Evolutionary conservation across 148 eudicot genomes (phyloP).

Genomic region (Cornus controversa): DNA sequence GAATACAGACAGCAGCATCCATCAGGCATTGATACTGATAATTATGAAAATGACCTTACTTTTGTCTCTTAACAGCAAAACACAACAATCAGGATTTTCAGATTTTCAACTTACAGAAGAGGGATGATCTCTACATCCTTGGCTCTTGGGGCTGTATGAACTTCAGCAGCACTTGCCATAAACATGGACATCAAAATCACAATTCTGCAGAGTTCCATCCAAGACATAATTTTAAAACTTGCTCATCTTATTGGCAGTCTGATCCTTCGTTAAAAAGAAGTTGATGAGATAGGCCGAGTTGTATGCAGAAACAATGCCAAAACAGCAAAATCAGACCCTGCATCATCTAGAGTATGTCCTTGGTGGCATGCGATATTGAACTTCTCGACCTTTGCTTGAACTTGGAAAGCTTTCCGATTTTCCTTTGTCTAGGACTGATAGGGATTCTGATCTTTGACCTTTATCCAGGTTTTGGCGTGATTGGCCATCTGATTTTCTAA

Average conservation of each 20-base stretch:
- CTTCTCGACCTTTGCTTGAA: slow-evolving; percentile 43
- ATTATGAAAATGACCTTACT: slow-evolving; percentile 1
- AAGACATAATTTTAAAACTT: slow-evolving; percentile 6
- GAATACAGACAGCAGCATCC: no score
- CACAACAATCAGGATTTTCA: background rate
- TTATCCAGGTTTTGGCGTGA: slow-evolving; percentile 30
- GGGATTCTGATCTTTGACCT: slow-evolving; percentile 33
- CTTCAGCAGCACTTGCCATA: slow-evolving; percentile 9
- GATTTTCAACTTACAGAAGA: background rate
- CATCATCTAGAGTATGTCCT: slow-evolving; percentile 55
- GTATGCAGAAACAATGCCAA: background rate
- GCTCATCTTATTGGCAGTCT: background rate
- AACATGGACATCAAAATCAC: background rate
- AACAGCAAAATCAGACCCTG: slow-evolving; percentile 4
- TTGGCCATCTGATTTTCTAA: slow-evolving; percentile 20
- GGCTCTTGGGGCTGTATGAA: background rate
- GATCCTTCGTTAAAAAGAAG: background rate
- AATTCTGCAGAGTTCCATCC: background rate
- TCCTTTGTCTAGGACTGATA: slow-evolving; percentile 35
- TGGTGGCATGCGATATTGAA: slow-evolving; percentile 28
- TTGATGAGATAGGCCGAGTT: slow-evolving; percentile 10
- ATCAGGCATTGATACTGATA: background rate
- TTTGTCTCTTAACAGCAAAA: background rate
- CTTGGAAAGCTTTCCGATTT: slow-evolving; percentile 55
- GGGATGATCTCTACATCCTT: slow-evolving; percentile 10